These are phyloP conservation scores for Phyllosticta citribraziliensis DNA, from an alignment of 2,329 filamentous ascomycete species.

Conservation along the genomic window DNA sequence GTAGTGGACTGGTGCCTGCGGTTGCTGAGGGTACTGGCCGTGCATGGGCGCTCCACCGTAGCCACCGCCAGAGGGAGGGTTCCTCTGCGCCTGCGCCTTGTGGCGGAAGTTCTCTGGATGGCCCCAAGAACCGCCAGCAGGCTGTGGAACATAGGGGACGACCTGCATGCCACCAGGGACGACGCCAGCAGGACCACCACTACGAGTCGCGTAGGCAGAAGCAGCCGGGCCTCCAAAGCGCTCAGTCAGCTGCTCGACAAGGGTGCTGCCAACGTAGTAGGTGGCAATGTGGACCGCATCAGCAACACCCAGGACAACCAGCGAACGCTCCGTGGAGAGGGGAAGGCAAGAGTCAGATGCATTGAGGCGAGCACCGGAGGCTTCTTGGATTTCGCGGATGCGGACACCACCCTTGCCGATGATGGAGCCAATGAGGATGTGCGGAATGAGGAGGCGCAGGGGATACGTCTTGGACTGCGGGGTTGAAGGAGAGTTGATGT, in stretches of 20 bases:
- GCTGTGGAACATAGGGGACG: slow-evolving; percentile 92
- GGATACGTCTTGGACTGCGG: slow-evolving; percentile 96
- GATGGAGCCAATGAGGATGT: slow-evolving; percentile 96
- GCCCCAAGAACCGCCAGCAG: slow-evolving; percentile 84
- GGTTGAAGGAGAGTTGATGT: slow-evolving; percentile 75
- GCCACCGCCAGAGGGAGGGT: slow-evolving; percentile 52
- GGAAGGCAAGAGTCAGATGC: slow-evolving; percentile 92
- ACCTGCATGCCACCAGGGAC: slow-evolving; percentile 98
- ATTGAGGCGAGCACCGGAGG: slow-evolving; percentile 90
- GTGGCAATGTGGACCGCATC: slow-evolving; percentile 98
- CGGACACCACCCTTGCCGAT: slow-evolving; percentile 94
- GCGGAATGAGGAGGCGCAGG: slow-evolving; percentile 85
- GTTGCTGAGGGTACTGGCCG: slow-evolving; percentile 44
- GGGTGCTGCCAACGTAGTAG: slow-evolving; percentile 96
- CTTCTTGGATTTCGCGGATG: slow-evolving; percentile 97
- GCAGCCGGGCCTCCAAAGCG: slow-evolving; percentile 91
- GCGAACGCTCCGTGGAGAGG: slow-evolving; percentile 90
- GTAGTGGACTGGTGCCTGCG: slow-evolving; percentile 66
- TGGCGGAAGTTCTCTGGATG: slow-evolving; percentile 64
- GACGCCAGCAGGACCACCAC: slow-evolving; percentile 82
- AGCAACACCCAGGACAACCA: slow-evolving; percentile 94
- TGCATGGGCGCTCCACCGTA: slow-evolving; percentile 67
- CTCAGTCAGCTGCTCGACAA: slow-evolving; percentile 94
- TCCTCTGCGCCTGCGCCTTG: slow-evolving; percentile 52
- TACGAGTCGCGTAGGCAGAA: slow-evolving; percentile 94